Evolutionary conservation across 208 protist genomes (phyloP), one percentile per base, ranked within the genome.

Genomic region (Leishmania tropica): DNA sequence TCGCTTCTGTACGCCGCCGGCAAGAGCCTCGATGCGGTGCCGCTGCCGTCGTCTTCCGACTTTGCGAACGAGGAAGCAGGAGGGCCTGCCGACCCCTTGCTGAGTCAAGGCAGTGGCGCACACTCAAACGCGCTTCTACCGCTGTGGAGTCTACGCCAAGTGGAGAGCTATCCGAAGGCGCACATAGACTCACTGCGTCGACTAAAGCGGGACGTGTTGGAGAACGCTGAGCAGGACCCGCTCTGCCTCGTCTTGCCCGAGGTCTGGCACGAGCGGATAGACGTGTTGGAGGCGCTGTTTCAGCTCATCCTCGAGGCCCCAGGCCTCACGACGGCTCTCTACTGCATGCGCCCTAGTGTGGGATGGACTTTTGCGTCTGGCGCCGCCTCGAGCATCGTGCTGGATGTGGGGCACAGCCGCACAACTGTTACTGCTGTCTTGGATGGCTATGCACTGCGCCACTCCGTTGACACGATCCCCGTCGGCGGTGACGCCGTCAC

Each of bases 161-260:
- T 96, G 28, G 84, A 93, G 58, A 11, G 75, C 3, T n/a, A 92
- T 75, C 78, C 82, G 35, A 79, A 88, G 31, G 79, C 28, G 7
- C 90, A 97, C 87, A 76, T 93, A n/a, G 80, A 85, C 35, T 72
- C 89, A 10, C 80, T 97, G 40, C 76, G 68, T 17, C 84, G 86
- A 56, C 84, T 96, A 48, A 90, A 92, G 78, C 64, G 67, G 21
- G 76, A 85, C n/a, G 65, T 89, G 28, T 86, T 97, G 17, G 72
- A 84, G 56, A 94, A 88, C 78, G 51, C 51, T 37, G 80, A 80
- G 75, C 85, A 88, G 60, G 89, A 94, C 71, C 91, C 93, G 60
- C 89, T 96, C 40, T 91, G 94, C 83, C 87, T 97, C 24, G 90
- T 97, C 31, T 35, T 95, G 51, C 94, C 92, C 10, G 94, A 97